These are phyloP conservation scores for Salvia splendens DNA, from an alignment of 257 asterid genomes.

Conservation along the genomic window DNA sequence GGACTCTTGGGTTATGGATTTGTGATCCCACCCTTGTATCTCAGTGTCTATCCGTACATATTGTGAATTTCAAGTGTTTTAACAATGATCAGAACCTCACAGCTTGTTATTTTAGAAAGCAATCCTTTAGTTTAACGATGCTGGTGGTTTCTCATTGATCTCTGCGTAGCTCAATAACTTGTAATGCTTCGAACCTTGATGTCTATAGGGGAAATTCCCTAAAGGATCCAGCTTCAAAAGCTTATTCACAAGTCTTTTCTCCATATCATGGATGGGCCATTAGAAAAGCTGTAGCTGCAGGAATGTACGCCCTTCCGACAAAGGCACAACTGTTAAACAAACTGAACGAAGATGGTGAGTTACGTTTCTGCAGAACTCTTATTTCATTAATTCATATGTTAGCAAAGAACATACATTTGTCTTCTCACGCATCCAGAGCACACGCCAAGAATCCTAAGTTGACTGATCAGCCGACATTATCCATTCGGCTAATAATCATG, in stretches of 20 bases:
- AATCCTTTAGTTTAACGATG: neutral
- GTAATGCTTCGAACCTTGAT: slow-evolving; percentile 20
- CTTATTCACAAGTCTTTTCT: slow-evolving; percentile 85
- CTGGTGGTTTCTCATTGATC: neutral
- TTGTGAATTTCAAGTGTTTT: neutral
- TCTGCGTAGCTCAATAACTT: neutral
- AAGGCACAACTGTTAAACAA: slow-evolving; percentile 73
- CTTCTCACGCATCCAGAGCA: neutral
- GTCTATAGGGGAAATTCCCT: slow-evolving; percentile 65
- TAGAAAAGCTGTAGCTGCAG: slow-evolving; percentile 84
- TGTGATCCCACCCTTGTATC: neutral
- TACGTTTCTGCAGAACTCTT: slow-evolving; percentile 18
- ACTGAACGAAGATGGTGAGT: slow-evolving; percentile 91
- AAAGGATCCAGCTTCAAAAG: slow-evolving; percentile 84
- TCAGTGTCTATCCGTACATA: slow-evolving; percentile 11
- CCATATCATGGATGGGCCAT: slow-evolving; percentile 95
- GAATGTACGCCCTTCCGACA: slow-evolving; percentile 95
- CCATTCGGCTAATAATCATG: neutral
- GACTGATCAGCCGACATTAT: neutral
- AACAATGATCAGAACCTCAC: neutral
- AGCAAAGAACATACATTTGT: neutral
- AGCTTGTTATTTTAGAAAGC: neutral
- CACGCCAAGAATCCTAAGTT: neutral
- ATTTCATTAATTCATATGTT: neutral
- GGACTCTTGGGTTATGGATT: neutral